phyloP scores from a whole-genome alignment of 495 filamentous ascomycete species.

The Penicillium cosmopolitanum region DNA sequence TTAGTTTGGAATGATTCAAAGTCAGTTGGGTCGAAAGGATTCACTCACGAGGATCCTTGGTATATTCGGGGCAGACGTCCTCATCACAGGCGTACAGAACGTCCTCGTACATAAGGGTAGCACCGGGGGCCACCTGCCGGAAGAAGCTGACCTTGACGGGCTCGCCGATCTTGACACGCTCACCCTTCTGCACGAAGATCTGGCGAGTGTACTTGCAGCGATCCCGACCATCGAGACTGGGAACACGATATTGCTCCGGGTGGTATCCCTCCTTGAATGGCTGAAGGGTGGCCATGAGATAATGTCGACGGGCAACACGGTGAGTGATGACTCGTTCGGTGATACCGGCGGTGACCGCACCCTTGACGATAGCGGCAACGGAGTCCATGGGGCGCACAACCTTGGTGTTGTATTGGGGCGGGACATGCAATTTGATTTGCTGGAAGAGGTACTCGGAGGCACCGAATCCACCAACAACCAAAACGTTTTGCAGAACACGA shows the following conservation, averaged over 20 bases:
- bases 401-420: slow-evolving; percentile 77
- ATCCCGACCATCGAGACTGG: slow-evolving; percentile 94
- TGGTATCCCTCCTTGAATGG: slow-evolving; percentile 99
- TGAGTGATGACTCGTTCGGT: slow-evolving; percentile 95
- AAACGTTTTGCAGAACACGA: slow-evolving; percentile 72
- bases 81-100: slow-evolving; percentile 98
- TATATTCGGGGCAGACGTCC: slow-evolving; percentile 97
- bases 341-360: slow-evolving; percentile 87
- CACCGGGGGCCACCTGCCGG: slow-evolving; percentile 94
- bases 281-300: slow-evolving; percentile 98
- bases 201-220: slow-evolving; percentile 98
- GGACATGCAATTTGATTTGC: slow-evolving; percentile 79
- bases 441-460: slow-evolving; percentile 84
- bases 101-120: slow-evolving; percentile 99
- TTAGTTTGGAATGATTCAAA: not conserved
- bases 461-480: slow-evolving; percentile 80
- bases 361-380: slow-evolving; percentile 80
- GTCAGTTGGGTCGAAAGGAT: too few relatives aligned
- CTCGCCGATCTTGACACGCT: slow-evolving; percentile 98
- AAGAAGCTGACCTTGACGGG: slow-evolving; percentile 99
- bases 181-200: slow-evolving; percentile 98
- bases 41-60: slow-evolving; percentile 94
- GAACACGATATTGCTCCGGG: slow-evolving; percentile 96
- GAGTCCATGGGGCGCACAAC: slow-evolving; percentile 86
- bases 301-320: slow-evolving; percentile 96